Evolutionary conservation across 306 rosid genomes (phyloP).

Genomic region (Quercus gilva): DNA sequence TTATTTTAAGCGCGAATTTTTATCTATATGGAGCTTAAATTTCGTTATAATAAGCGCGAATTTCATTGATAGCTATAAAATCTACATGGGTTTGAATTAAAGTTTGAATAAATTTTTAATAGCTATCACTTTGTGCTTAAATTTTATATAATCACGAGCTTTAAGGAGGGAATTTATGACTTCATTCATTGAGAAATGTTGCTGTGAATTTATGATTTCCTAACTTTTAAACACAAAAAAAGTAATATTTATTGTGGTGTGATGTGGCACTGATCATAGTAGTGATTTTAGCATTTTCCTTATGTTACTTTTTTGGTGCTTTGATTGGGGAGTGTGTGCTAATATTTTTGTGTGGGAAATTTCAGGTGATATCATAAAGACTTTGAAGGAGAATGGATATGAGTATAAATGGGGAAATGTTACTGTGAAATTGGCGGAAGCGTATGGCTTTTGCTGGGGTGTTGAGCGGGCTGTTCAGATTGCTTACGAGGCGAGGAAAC

Average conservation of each 20-base stretch:
- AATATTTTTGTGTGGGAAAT: slow-evolving; percentile 7
- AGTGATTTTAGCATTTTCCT: too few species aligned
- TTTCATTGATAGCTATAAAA: neutral
- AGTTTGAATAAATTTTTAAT: neutral
- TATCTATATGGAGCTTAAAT: neutral
- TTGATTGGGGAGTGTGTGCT: neutral
- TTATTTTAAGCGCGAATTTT: neutral
- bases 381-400: slow-evolving; percentile 67
- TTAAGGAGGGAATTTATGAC: neutral
- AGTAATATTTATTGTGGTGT: neutral
- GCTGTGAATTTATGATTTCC: neutral
- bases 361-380: slow-evolving; percentile 85
- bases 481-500: slow-evolving; percentile 96
- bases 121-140: neutral
- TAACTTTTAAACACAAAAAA: too few species aligned
- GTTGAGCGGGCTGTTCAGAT: slow-evolving; percentile 98
- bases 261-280: neutral
- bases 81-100: neutral
- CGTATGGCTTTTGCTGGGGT: slow-evolving; percentile 98
- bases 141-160: neutral
- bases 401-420: slow-evolving; percentile 92
- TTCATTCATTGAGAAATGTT: neutral
- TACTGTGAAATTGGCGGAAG: slow-evolving; percentile 87
- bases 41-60: neutral
- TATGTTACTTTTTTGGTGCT: neutral